Evolutionary conservation across 768 basidiomycete species (phyloP), one percentile per base, ranked within the genome.

Genomic region (Trametes punicea): DNA sequence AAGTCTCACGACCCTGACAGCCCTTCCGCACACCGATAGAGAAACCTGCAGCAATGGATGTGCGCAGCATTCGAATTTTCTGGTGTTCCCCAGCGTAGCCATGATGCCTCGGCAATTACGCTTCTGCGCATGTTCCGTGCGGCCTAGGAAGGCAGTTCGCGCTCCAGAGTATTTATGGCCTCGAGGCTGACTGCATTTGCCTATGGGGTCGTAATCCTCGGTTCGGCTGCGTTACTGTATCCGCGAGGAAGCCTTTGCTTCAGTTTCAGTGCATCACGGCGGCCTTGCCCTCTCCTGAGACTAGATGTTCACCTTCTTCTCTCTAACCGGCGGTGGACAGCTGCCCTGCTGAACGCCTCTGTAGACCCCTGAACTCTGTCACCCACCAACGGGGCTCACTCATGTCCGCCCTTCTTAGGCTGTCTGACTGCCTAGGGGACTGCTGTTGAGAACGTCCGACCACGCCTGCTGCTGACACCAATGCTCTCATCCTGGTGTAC

Each of bases 341-440:
- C 18, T 10, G 23, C 16, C 16, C 15, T 46, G 44, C 46, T 54
- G 5, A 44, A 46, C 44, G 45, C 42, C 52, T 20, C n/a, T 38
- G 44, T 26, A 26, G 16, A 54, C 52, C 44, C 52, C 23, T 23
- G 44, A 54, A 54, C 44, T 45, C 52, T 54, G 52, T 45, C 33
- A 15, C 11, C 2, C 38, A 25, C 52, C 16, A 26, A 36, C 21
- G 46, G 44, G 25, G 44, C 26, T 46, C 20, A 27, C 36, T 54
- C 52, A 54, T 54, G 31, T 54, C 52, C 52, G 52, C 45, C 34
- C 41, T 18, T 54, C 52, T 44, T 15, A 26, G 23, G 25, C 21
- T 33, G 29, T 21, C 36, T 18, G 25, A 54, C 52, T 7, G 30
- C 25, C 33, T 16, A 21, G 23, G 23, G 51, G 42, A 52, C 30